Percentiles rank a stretch among this genome's conserved stretches.
Evolutionary conservation across 2,329 filamentous ascomycete genomes (phyloP).

Genomic region (Aureobasidium sp.): DNA sequence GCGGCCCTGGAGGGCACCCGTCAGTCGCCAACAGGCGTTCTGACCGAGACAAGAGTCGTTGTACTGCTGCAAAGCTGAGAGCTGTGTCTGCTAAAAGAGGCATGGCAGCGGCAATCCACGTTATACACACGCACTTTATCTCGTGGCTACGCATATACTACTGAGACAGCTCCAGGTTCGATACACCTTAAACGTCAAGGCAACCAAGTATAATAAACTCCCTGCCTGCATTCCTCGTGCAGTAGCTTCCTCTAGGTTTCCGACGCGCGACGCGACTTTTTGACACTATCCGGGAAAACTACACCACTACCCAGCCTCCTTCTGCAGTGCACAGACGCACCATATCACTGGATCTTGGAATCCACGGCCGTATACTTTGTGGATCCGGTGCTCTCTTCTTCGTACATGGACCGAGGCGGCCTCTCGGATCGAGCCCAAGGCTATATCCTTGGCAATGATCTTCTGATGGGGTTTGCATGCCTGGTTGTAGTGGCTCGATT

Average conservation of each 20-base stretch:
- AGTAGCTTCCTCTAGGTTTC: slow-evolving; percentile 7
- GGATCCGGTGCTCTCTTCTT: neutral
- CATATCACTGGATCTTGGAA: neutral
- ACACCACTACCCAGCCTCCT: slow-evolving; percentile 3
- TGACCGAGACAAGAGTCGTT: slow-evolving; percentile 4
- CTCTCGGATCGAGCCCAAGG: slow-evolving; percentile 8
- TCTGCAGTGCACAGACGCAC: slow-evolving; percentile 7
- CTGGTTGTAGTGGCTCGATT: neutral
- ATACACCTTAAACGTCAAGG: neutral
- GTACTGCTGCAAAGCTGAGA: neutral
- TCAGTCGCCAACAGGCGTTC: neutral
- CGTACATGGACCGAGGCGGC: neutral
- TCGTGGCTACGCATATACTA: neutral
- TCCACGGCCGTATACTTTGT: neutral
- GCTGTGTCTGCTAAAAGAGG: neutral
- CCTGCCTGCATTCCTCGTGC: slow-evolving; percentile 7
- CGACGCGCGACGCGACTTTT: slow-evolving; percentile 9
- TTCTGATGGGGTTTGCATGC: neutral
- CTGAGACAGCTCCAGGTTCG: slow-evolving; percentile 1
- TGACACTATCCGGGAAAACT: neutral
- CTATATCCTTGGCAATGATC: slow-evolving; percentile 8
- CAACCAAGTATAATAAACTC: slow-evolving; percentile 7
- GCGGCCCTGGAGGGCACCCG: neutral
- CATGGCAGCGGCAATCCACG: slow-evolving; percentile 1
- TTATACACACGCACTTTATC: neutral